Evolutionary conservation across 495 filamentous ascomycete genomes (phyloP).

Genomic region (Xylaria acuta): DNA sequence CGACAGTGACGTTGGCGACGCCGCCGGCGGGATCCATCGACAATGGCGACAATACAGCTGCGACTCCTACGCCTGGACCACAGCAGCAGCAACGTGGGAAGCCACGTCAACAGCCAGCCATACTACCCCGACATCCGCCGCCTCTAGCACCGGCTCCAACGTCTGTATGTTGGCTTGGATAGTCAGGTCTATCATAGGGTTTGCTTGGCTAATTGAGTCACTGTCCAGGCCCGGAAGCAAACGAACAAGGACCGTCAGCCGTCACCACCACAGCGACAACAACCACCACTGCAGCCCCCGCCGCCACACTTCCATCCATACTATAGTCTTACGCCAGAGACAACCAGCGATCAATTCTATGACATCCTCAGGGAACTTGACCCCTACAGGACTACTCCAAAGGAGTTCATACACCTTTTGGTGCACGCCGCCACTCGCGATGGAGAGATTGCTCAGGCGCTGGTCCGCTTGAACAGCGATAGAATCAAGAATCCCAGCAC

Average conservation of each 20-base stretch:
- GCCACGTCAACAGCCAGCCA: neutral
- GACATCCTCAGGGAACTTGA: conserved; percentile 17
- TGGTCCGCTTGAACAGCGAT: conserved; percentile 10
- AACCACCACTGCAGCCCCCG: neutral
- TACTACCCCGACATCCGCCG: neutral
- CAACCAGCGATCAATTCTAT: conserved; percentile 4
- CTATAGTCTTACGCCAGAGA: neutral
- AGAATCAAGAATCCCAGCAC: conserved; percentile 6
- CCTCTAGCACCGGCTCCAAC: neutral
- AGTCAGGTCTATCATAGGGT: neutral
- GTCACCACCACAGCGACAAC: neutral
- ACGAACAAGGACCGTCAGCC: neutral
- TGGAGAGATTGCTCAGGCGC: neutral
- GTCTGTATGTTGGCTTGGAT: conserved; percentile 1
- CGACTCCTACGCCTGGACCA: neutral
- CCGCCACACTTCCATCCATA: conserved; percentile 3
- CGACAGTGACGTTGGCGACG: neutral
- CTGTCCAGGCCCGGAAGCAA: neutral
- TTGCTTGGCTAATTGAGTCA: neutral
- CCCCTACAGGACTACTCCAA: conserved; percentile 10
- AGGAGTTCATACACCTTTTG: conserved; percentile 19
- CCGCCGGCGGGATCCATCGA: neutral
- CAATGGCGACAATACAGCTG: neutral
- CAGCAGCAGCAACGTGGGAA: neutral
- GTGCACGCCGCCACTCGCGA: conserved; percentile 12